Conservation (phyloP, 1,284 basidiomycete species). For the Apiotrichum montevideense region DNA sequence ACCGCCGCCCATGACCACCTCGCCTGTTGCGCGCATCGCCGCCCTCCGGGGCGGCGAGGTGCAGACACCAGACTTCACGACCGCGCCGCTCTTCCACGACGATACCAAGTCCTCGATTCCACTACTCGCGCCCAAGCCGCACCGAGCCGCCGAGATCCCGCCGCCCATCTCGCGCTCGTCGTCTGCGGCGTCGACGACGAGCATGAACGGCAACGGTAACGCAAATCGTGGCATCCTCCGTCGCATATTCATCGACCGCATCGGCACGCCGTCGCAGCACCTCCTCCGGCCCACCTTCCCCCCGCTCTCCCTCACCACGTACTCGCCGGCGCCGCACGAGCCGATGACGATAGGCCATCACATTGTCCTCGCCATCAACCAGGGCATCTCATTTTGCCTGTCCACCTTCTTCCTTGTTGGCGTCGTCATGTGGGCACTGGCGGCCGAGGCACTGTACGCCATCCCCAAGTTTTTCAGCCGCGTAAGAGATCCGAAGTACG, state of each 20-base stretch:
- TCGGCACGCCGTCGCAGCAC: conserved; percentile 42
- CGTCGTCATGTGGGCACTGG: conserved; percentile 48
- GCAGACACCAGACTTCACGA: conserved; percentile 31
- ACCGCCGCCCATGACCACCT: background rate
- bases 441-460: conserved; percentile 31
- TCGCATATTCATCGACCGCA: conserved; percentile 44
- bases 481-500: conserved; percentile 26
- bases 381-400: conserved; percentile 50
- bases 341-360: conserved; percentile 29
- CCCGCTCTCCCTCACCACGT: conserved; percentile 43
- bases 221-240: conserved; percentile 30
- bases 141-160: conserved; percentile 10
- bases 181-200: conserved; percentile 24
- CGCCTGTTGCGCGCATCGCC: background rate
- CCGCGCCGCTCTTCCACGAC: conserved; percentile 13
- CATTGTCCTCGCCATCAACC: conserved; percentile 48
- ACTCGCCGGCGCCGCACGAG: conserved; percentile 34
- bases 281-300: conserved; percentile 45
- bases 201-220: conserved; percentile 17
- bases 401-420: conserved; percentile 52
- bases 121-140: background rate
- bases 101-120: background rate
- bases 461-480: conserved; percentile 36
- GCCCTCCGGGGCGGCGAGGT: background rate
- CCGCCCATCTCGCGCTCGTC: conserved; percentile 25